A percentile compares a stretch with the other conserved stretches of the same genome.
These are phyloP conservation scores for Vigna nakashimae DNA, from an alignment of 306 rosid species.

Conservation along the genomic window DNA sequence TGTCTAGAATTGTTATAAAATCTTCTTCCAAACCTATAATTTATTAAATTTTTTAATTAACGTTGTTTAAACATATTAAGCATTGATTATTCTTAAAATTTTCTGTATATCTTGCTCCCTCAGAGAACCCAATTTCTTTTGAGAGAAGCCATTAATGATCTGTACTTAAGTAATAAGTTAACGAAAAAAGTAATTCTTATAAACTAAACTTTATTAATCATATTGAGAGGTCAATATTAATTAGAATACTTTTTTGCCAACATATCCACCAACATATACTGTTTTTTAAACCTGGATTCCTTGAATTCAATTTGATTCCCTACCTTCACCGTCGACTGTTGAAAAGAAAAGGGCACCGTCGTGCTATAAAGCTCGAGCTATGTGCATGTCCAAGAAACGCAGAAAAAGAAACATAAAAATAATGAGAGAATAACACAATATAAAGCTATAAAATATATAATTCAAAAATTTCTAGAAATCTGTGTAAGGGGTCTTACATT, in stretches of 20 bases:
- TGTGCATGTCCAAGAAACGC: not conserved
- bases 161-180: constrained; percentile 53
- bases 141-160: not conserved
- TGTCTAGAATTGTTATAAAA: no score
- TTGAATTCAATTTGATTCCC: constrained; percentile 18
- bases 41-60: no score
- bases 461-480: not conserved
- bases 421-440: not conserved
- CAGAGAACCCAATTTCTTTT: no score
- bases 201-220: not conserved
- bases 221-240: not conserved
- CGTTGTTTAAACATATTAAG: no score
- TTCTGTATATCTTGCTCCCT: not conserved
- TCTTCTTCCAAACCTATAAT: no score
- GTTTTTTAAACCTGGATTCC: constrained; percentile 1
- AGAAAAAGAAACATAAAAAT: not conserved
- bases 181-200: not conserved
- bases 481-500: not conserved
- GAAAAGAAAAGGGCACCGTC: not conserved
- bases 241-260: not conserved
- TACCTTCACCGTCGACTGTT: not conserved
- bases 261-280: not conserved
- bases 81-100: not conserved
- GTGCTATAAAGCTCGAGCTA: not conserved
- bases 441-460: not conserved